Percentiles rank a stretch among this genome's conserved stretches.
phyloP scores from a whole-genome alignment of 805 yeast genomes.

The Zygosaccharomyces rouxii region DNA sequence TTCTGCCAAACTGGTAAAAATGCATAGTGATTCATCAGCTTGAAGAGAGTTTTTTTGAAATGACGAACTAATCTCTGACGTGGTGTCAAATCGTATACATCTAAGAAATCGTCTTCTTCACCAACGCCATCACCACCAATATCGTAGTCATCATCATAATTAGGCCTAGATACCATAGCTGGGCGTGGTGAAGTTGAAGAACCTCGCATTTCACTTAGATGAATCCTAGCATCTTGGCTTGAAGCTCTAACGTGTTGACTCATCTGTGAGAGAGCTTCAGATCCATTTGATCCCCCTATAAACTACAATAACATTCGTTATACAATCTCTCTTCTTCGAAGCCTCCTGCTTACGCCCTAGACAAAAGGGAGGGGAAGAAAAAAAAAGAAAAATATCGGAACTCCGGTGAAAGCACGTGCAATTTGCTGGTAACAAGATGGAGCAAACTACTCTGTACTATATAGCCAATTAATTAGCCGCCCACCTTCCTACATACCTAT shows the following conservation, averaged over 20 bases:
- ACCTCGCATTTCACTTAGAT: neutral
- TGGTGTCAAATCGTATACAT: slow-evolving; percentile 32
- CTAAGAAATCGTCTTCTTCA: slow-evolving; percentile 32
- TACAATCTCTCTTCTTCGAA: neutral
- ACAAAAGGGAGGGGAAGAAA: too few species aligned
- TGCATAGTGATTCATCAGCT: slow-evolving; percentile 15
- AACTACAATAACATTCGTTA: neutral
- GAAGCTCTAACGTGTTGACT: neutral
- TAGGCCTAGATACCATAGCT: neutral
- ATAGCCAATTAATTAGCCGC: too few species aligned
- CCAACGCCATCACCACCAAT: slow-evolving; percentile 6
- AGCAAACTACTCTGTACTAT: too few species aligned
- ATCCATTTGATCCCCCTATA: neutral
- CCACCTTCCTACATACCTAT: too few species aligned
- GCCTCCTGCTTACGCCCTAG: too few species aligned
- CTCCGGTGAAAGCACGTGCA: too few species aligned
- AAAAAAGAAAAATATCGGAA: too few species aligned
- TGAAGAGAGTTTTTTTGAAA: slow-evolving; percentile 13
- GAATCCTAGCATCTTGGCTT: neutral
- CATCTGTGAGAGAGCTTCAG: neutral
- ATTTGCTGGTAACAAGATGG: too few species aligned
- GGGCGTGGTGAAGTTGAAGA: neutral
- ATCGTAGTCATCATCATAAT: slow-evolving; percentile 4
- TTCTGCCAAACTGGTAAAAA: slow-evolving; percentile 26
- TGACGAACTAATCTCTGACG: slow-evolving; percentile 31